Evolutionary conservation across 179 eudicot species (phyloP).

Genomic region (Gypsophila paniculata): DNA sequence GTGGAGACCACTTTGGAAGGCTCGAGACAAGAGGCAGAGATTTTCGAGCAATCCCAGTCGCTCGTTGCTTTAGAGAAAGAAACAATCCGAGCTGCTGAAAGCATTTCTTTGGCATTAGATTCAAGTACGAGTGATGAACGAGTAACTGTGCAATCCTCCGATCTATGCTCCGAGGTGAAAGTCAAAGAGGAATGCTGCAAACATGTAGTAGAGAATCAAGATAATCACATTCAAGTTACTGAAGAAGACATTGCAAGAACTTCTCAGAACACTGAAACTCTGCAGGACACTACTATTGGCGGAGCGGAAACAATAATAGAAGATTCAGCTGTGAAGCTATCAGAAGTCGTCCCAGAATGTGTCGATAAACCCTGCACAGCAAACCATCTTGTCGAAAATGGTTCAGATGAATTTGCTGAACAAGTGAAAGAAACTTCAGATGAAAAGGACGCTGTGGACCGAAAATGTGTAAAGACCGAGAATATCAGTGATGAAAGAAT

Average conservation of each 20-base stretch:
- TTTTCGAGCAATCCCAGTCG: not conserved
- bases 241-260: not conserved
- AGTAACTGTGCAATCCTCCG: not conserved
- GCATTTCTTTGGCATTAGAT: not conserved
- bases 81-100: not conserved
- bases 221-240: not conserved
- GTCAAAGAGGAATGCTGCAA: not conserved
- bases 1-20: not conserved
- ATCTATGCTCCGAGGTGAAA: slow-evolving; percentile 4
- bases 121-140: not conserved
- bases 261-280: not conserved
- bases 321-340: not conserved
- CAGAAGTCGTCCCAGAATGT: slow-evolving; percentile 2
- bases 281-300: not conserved
- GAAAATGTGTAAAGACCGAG: not conserved
- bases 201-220: slow-evolving; percentile 11
- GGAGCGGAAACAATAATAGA: not conserved
- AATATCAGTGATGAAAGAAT: not conserved
- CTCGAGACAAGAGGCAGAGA: not conserved
- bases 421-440: not conserved
- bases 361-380: not conserved
- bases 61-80: slow-evolving; percentile 10
- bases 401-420: not conserved
- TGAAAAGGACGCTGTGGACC: not conserved
- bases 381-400: not conserved